A percentile compares a stretch with the other conserved stretches of the same genome.
Conservation (phyloP, 192 early-diverging fungal genomes). For the Coemansia sp. region DNA sequence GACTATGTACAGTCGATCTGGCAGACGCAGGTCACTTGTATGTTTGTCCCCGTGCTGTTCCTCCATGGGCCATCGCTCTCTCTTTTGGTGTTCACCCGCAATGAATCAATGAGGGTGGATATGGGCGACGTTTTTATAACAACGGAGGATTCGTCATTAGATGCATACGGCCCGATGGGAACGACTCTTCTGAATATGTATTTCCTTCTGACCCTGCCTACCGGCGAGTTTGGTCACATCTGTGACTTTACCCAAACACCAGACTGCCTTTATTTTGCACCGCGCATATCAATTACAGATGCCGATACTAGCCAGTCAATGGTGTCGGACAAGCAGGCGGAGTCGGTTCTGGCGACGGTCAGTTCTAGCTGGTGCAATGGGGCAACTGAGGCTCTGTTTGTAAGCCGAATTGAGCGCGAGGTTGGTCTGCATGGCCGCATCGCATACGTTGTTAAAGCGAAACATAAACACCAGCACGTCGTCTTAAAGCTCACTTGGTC, state of each 20-base stretch:
- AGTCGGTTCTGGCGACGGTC: background rate
- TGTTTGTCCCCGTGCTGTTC: conserved; percentile 3
- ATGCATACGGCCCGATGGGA: too few species aligned
- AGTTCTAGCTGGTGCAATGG: too few species aligned
- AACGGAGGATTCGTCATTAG: too few species aligned
- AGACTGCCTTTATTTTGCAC: too few species aligned
- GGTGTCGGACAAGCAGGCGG: too few species aligned
- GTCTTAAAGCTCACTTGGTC: conserved; percentile 13
- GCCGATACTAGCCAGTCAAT: too few species aligned
- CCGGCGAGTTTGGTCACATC: background rate
- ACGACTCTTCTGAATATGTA: too few species aligned
- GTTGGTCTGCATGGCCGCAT: background rate
- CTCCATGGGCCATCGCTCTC: background rate
- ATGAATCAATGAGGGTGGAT: background rate
- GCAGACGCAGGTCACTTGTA: conserved; percentile 8
- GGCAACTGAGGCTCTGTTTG: background rate
- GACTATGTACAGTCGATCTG: background rate
- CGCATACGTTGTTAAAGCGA: background rate
- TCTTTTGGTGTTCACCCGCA: background rate
- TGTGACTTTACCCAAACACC: background rate
- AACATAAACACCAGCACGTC: background rate
- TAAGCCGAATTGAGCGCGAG: background rate
- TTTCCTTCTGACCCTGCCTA: too few species aligned
- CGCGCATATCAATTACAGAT: background rate
- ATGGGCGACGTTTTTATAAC: background rate